Evolutionary conservation across 2,329 filamentous ascomycete genomes (phyloP), one percentile per base, ranked within the genome.

Genomic region (Ascochyta koolunga): DNA sequence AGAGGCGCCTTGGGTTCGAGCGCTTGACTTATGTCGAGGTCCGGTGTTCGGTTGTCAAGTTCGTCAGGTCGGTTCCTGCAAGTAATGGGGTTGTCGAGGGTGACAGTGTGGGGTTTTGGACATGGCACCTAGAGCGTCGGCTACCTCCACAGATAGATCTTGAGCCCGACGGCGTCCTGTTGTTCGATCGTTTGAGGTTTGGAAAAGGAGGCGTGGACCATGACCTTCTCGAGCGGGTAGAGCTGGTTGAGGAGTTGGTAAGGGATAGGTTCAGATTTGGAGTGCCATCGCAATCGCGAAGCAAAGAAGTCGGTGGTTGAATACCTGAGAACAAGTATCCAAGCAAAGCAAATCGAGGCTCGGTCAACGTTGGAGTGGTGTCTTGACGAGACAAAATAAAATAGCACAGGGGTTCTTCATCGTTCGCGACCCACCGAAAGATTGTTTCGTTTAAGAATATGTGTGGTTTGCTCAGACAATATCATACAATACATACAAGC

Each of bases 401-500:
- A 9, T 8, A 9, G 24, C 24, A 27, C 7, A 27, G 24, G n/a
- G n/a, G n/a, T n/a, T n/a, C n/a, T n/a, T n/a, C n/a, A n/a, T n/a
- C n/a, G n/a, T n/a, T n/a, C n/a, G n/a, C n/a, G n/a, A n/a, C n/a
- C 24, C 2, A 27, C 10, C 10, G 27, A 15, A 29, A 29, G 27
- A 10, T 13, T 29, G 27, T 15, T 10, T 13, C 22, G 27, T 13
- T 11, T 13, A 11, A 9, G 5, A 13, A 29, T 29, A 5, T 29
- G 27, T 10, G 27, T 29, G 27, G 27, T 11, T 29, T 29, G 27
- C 27, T 29, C 44, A 21, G 18, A 32, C 44, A 39, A 47, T 40
- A 39, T 48, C 44, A 36, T 48, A 48, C 44, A 48, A 33, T 48
- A 48, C 44, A 48, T 48, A 48, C 44, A 48, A 24, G 44, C 25